Base-by-base conservation (phyloP, 805 yeast species). In the Candida endomychidarum region DNA sequence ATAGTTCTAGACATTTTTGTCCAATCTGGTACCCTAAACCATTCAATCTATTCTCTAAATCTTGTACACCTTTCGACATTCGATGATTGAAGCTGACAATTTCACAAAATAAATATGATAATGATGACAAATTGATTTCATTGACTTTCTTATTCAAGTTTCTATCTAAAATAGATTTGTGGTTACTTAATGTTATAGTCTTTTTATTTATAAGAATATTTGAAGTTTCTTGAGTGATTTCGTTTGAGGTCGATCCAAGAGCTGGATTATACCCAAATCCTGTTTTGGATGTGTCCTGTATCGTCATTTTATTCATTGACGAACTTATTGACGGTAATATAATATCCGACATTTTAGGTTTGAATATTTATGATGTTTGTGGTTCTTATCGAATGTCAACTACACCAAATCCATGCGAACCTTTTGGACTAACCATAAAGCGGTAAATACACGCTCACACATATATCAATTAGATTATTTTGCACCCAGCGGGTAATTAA, bases 11-110 rank as follows among this genome's bases (percentile, higher is more conserved):
- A 47, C 76, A 70, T 46, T 86, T 75, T 41, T 78, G 75, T 2
- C 96, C 96, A 27, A 88, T 76, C 27, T 80, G 79, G 56, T 86
- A 86, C 0, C 96, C 96, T 30, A 85, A 62, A 8, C 80, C 77
- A 56, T 83, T 86, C 36, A 87, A 69, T 38, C 81, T 64, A 22
- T 57, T 60, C 41, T 70, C 75, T 27, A 70, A 56, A 49, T 86
- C 90, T 42, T 77, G 80, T 20, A 87, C 72, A 11, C 88, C 87
- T 41, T 74, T 77, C 5, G 86, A 77, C 37, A 76, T 70, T 34
- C 68, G 65, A 42, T 81, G 83, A 22, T 79, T 66, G 72, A 83
- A 78, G 45, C 79, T 79, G 8, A 87, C 81, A 28, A 83, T 74
- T 48, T 84, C 90, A 56, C 81, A 67, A 50, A 84, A 86, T 15